A percentile compares a stretch with the other conserved stretches of the same genome.
These are phyloP conservation scores for Apiotrichum sp. DNA, from an alignment of 1,284 basidiomycete genomes.

Conservation along the genomic window DNA sequence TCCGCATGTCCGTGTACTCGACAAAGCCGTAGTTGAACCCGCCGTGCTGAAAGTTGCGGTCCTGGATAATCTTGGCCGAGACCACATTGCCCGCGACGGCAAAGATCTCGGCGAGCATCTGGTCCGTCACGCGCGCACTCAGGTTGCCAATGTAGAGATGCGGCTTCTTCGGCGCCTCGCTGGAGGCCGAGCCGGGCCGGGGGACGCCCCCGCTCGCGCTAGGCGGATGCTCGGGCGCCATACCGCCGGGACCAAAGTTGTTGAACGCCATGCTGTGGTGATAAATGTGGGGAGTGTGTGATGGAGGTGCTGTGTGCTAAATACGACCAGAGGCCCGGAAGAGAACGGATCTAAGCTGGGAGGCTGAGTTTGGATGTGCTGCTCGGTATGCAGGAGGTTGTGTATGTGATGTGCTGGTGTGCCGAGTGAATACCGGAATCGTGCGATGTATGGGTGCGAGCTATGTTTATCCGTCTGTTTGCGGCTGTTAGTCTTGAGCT, in stretches of 20 bases:
- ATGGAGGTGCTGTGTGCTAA: neutral
- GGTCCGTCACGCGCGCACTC: conserved; percentile 70
- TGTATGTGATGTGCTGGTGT: too few species aligned
- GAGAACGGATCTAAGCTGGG: too few species aligned
- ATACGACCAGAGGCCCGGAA: too few species aligned
- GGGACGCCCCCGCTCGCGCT: too few species aligned
- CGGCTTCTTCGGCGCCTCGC: conserved; percentile 52
- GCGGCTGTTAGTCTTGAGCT: neutral
- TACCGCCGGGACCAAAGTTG: neutral
- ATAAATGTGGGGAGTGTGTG: neutral
- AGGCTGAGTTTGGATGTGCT: too few species aligned
- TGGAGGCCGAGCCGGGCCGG: too few species aligned
- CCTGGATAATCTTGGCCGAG: conserved; percentile 97
- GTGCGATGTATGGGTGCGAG: neutral
- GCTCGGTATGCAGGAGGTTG: too few species aligned
- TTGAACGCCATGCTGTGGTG: conserved; percentile 3
- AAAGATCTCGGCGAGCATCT: conserved; percentile 87
- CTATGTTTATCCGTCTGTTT: too few species aligned
- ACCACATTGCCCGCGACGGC: conserved; percentile 91
- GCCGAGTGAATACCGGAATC: neutral
- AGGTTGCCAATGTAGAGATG: conserved; percentile 97
- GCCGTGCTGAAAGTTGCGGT: conserved; percentile 94
- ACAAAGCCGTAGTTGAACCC: conserved; percentile 98
- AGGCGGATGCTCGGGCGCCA: neutral
- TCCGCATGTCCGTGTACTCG: conserved; percentile 94